Conservation (phyloP, 2,329 filamentous ascomycete species). For the Aspergillus ochraceus region DNA sequence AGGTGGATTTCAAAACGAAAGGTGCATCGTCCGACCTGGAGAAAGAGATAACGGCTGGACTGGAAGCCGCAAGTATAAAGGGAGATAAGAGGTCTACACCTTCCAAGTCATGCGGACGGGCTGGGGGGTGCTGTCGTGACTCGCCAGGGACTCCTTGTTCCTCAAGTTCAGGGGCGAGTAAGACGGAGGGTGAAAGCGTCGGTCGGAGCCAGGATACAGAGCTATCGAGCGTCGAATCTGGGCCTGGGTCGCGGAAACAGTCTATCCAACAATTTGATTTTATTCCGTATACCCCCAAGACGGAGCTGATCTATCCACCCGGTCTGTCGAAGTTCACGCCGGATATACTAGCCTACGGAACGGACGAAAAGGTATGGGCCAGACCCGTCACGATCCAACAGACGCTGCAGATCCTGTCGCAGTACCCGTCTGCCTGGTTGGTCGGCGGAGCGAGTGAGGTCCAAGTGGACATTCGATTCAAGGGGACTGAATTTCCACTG, state of each 20-base stretch:
- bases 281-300: constrained; percentile 83
- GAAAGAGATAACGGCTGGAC: background rate
- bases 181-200: background rate
- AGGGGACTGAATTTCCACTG: constrained; percentile 75
- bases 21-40: background rate
- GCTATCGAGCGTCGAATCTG: background rate
- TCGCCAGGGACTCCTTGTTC: constrained; percentile 9
- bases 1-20: constrained; percentile 9
- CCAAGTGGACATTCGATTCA: constrained; percentile 93
- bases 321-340: constrained; percentile 74
- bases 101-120: constrained; percentile 23
- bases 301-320: constrained; percentile 85
- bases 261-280: constrained; percentile 77
- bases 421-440: constrained; percentile 76
- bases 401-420: constrained; percentile 78
- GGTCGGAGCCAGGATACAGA: background rate
- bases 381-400: constrained; percentile 76
- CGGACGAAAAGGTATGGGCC: constrained; percentile 82
- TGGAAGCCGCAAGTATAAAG: background rate
- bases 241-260: background rate
- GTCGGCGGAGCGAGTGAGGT: constrained; percentile 89
- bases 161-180: background rate
- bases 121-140: constrained; percentile 29
- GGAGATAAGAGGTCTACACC: background rate
- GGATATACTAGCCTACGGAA: constrained; percentile 75